Base-by-base conservation (phyloP, 139 green algal genomes). In the Coelastrella sp. region DNA sequence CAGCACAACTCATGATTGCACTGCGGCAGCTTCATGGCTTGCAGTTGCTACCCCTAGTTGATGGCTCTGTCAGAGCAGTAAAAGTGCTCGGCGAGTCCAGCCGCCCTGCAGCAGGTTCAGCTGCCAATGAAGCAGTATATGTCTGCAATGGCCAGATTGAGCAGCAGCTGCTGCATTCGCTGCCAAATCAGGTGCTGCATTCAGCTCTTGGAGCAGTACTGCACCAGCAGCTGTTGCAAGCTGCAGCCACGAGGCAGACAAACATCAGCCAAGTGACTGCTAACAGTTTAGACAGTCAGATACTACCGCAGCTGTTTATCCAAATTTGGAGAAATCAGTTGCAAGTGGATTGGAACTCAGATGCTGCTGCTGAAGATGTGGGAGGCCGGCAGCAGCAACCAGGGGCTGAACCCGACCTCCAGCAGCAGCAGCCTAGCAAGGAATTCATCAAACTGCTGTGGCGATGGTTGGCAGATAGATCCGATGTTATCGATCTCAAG, bases 31-130 rank as follows among this genome's bases (percentile, higher is more conserved):
- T 97, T 23, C 23, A 91, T n/a, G 93, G 95, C 11, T 85, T 97
- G 84, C 92, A 93, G 60, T 89, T 97, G 80, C 84, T 97, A 73
- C 95, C 95, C 22, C 61, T 96, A 56, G 75, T 84, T 3, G 83
- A 95, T 76, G 92, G 93, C 0, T 19, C 56, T 8, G 20, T 94
- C 2, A 65, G 80, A 61, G 32, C 56, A 0, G 14, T 85, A 8
- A 20, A 7, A 6, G 58, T 59, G 0, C n/a, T 19, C 66, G 14
- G 16, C 22, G 5, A 60, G 59, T 57, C 65, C 57, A n/a, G 14
- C 14, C 17, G 19, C 7, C 23, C 11, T 32, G 5, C 58, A 73
- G 47, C 20, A 73, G 22, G 22, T 73, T 54, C 56, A 80, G 0
- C 59, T 64, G 74, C 56, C 2, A 73, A 56, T n/a, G 59, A 11